These are phyloP conservation scores for Letharia lupina DNA, from an alignment of 495 filamentous ascomycete species.

Conservation along the genomic window DNA sequence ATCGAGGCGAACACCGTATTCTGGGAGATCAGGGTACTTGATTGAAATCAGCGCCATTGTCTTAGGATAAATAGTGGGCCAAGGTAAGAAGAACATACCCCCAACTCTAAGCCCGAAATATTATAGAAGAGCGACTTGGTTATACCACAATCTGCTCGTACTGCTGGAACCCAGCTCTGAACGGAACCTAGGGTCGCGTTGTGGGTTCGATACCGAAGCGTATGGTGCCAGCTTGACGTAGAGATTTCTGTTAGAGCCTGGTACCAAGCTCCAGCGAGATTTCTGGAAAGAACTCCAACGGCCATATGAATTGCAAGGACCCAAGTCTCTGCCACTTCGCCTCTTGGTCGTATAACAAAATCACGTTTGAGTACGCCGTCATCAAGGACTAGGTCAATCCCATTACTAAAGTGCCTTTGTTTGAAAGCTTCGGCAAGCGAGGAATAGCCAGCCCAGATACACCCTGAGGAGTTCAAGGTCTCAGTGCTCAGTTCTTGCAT, in stretches of 20 bases:
- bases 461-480: constrained; percentile 4
- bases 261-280: constrained; percentile 13
- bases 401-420: constrained; percentile 1
- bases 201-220: constrained; percentile 10
- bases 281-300: constrained; percentile 6
- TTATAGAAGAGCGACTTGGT: background rate
- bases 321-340: constrained; percentile 13
- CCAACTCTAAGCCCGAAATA: background rate
- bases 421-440: constrained; percentile 10
- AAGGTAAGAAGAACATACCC: constrained; percentile 1
- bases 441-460: constrained; percentile 13
- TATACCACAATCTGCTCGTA: constrained; percentile 12
- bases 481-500: constrained; percentile 7
- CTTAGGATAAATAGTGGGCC: background rate
- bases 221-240: constrained; percentile 8
- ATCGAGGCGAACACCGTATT: constrained; percentile 7
- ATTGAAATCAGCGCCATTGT: background rate
- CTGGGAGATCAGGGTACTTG: constrained; percentile 17
- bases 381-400: constrained; percentile 5
- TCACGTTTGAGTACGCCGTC: constrained; percentile 11
- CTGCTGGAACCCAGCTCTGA: constrained; percentile 10
- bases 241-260: constrained; percentile 4
- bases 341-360: constrained; percentile 2
- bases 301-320: constrained; percentile 15
- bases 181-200: constrained; percentile 10